Conservation (phyloP, 2,329 filamentous ascomycete species). For the Aureobasidium sp. region DNA sequence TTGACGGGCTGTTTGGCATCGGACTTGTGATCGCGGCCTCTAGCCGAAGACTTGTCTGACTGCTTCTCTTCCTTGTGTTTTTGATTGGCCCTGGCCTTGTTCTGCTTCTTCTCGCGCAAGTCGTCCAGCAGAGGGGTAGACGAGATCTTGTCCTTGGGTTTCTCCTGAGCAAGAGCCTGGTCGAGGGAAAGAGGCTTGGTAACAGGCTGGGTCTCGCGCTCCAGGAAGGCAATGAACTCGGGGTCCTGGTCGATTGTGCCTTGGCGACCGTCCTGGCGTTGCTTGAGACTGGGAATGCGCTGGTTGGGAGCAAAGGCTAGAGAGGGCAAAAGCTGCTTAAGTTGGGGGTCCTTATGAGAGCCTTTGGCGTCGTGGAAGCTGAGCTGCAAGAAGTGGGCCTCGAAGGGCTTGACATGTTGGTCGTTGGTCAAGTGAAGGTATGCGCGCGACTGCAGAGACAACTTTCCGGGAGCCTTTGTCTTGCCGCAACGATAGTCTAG, state of each 20-base stretch:
- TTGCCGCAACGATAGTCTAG: constrained; percentile 65
- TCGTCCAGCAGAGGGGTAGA: constrained; percentile 87
- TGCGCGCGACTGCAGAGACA: constrained; percentile 69
- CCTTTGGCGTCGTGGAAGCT: constrained; percentile 77
- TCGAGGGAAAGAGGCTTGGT: constrained; percentile 44
- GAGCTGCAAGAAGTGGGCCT: constrained; percentile 58
- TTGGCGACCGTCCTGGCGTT: constrained; percentile 72
- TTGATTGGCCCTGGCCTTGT: constrained; percentile 45
- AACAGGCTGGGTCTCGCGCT: constrained; percentile 69
- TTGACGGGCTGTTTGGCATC: constrained; percentile 31
- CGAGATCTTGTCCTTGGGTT: constrained; percentile 46
- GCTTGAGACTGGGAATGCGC: constrained; percentile 67
- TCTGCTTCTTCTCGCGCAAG: constrained; percentile 85
- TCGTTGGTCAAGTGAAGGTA: constrained; percentile 75
- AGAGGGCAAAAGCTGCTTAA: constrained; percentile 64
- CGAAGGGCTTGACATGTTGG: constrained; percentile 57
- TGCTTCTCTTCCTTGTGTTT: constrained; percentile 24
- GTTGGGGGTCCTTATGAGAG: constrained; percentile 59
- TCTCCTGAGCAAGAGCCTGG: constrained; percentile 42
- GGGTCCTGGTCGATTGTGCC: constrained; percentile 95
- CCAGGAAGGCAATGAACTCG: constrained; percentile 89
- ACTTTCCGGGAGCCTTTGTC: constrained; percentile 80
- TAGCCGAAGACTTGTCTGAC: constrained; percentile 30
- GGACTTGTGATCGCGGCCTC: constrained; percentile 19
- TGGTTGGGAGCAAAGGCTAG: constrained; percentile 80